Evolutionary conservation across 1,284 basidiomycete species (phyloP), one percentile per base, ranked within the genome.

Genomic region (Serendipita sp.): DNA sequence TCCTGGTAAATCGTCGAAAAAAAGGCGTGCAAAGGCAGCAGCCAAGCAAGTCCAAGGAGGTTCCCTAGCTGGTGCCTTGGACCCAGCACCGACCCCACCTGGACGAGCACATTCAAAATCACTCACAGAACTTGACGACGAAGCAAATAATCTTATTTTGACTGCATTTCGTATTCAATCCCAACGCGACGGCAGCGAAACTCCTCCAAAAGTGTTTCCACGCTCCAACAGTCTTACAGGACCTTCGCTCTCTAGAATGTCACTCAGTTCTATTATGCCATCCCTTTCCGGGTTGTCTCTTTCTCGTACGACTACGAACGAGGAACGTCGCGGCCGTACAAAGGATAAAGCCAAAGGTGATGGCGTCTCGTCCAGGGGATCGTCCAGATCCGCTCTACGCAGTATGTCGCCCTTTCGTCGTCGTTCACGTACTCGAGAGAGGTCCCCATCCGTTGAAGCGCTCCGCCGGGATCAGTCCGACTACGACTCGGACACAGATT

Each of bases 351-450:
- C 26, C 6, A 29, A 49, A 8, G 29, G 29, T 8, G 32, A 58
- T 5, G 53, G n/a, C 10, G 26, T n/a, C 10, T 30, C 29, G 15
- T 58, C 53, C 8, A 58, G 29, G 10, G n/a, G 29, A 17, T 30
- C 17, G 8, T 17, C 17, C 29, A 32, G 29, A 26, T 58, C 53
- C 29, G 53, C 53, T 4, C 4, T 58, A 32, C 83, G 87, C 44
- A 87, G 84, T 38, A 78, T 82, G 65, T 88, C 87, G 0, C 87
- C 87, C 15, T 89, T 89, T 58, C 78, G 87, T 64, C 79, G 84
- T 41, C 77, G 83, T 35, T 77, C 79, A 63, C 79, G 83, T 64
- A 74, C 75, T 8, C 81, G 86, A 62, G 87, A 89, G 34, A 71
- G 79, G 2, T 87, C 85, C 13, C 88, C 89, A 0, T 79, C 81